These are phyloP conservation scores for Candida montana DNA, from an alignment of 805 yeast genomes.

Conservation along the genomic window DNA sequence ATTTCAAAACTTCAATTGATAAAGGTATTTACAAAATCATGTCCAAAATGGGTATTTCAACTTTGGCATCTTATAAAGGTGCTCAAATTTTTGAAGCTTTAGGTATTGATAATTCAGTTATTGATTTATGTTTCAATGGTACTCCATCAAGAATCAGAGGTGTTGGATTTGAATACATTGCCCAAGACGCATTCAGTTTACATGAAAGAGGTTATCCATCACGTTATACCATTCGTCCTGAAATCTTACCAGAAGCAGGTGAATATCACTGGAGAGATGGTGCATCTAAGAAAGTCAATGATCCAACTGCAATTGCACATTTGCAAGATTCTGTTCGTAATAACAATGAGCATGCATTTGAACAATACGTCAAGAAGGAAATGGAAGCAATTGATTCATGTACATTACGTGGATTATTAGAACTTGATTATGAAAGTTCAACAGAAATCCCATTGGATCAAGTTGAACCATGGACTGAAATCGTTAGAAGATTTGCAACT, in stretches of 20 bases:
- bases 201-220: conserved; percentile 91
- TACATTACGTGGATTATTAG: conserved; percentile 90
- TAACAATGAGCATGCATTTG: conserved; percentile 91
- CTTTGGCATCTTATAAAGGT: conserved; percentile 97
- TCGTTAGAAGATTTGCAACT: conserved; percentile 94
- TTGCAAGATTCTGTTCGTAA: conserved; percentile 98
- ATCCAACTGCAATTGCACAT: conserved; percentile 90
- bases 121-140: conserved; percentile 93
- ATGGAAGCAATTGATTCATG: conserved; percentile 88
- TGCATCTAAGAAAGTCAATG: conserved; percentile 92
- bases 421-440: conserved; percentile 73
- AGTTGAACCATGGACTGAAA: conserved; percentile 99
- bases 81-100: conserved; percentile 97
- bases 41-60: conserved; percentile 99
- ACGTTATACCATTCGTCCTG: conserved; percentile 64
- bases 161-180: conserved; percentile 90
- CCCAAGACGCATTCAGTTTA: conserved; percentile 91
- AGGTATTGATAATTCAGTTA: conserved; percentile 92
- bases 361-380: conserved; percentile 83
- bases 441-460: conserved; percentile 88
- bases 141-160: conserved; percentile 97
- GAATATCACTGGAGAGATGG: conserved; percentile 99
- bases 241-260: conserved; percentile 83
- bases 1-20: conserved; percentile 81
- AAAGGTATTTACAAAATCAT: conserved; percentile 93